Percentiles rank a stretch among this genome's conserved stretches.
Evolutionary conservation across 2,329 filamentous ascomycete species (phyloP).

Genomic region (Remersonia thermophila): DNA sequence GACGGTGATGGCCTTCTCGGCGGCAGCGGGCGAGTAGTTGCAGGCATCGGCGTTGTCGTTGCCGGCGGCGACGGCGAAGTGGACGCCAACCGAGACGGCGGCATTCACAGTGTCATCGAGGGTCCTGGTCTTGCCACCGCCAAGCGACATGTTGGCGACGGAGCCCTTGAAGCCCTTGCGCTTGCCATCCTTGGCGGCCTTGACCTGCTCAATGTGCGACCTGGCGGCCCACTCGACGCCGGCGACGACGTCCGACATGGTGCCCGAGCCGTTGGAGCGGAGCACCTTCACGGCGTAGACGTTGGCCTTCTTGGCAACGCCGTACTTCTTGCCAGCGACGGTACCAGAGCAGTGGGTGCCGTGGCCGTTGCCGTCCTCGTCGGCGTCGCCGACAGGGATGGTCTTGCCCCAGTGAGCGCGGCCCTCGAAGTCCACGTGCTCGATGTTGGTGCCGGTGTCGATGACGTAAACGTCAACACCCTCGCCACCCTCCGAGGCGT

Average conservation of each 20-base stretch:
- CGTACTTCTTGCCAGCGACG: conserved; percentile 95
- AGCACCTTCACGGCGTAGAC: conserved; percentile 98
- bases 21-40: conserved; percentile 96
- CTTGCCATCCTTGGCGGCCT: conserved; percentile 73
- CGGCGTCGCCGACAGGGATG: conserved; percentile 71
- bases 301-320: conserved; percentile 97
- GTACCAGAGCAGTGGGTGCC: conserved; percentile 99
- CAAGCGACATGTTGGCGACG: conserved; percentile 97
- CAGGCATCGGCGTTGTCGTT: conserved; percentile 99
- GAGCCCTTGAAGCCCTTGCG: conserved; percentile 98
- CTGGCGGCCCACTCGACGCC: conserved; percentile 91
- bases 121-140: conserved; percentile 88
- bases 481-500: conserved; percentile 78
- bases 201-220: conserved; percentile 62
- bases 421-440: conserved; percentile 95
- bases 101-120: conserved; percentile 90
- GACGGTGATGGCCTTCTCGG: conserved; percentile 84
- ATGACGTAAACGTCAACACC: conserved; percentile 98
- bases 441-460: conserved; percentile 87
- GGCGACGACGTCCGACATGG: conserved; percentile 98
- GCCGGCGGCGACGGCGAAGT: conserved; percentile 96
- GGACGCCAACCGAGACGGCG: conserved; percentile 78
- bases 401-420: conserved; percentile 96
- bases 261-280: conserved; percentile 89
- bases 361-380: conserved; percentile 93